Evolutionary conservation across 805 yeast genomes (phyloP).

Genomic region (Nakazawaea peltata): DNA sequence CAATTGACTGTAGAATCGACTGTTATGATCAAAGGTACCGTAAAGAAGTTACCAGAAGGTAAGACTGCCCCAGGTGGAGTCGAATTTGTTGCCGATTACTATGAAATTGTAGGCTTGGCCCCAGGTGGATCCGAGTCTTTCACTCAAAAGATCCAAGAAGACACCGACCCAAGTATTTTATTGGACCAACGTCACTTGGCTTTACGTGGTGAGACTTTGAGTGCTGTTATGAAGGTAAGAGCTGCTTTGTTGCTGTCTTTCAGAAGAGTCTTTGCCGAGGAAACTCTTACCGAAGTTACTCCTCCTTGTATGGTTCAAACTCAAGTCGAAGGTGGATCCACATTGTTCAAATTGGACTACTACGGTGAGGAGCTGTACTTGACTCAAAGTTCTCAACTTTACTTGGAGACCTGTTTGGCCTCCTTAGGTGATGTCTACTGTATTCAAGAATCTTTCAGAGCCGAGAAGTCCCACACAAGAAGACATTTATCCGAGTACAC

Average conservation of each 20-base stretch:
- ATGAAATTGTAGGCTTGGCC: conserved; percentile 84
- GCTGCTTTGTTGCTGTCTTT: conserved; percentile 67
- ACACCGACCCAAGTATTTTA: conserved; percentile 86
- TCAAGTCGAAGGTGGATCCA: conserved; percentile 99
- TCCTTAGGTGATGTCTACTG: conserved; percentile 96
- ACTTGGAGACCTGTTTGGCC: conserved; percentile 93
- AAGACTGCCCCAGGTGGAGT: conserved; percentile 97
- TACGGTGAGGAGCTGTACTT: conserved; percentile 95
- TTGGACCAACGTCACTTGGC: conserved; percentile 93
- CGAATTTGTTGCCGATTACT: conserved; percentile 86
- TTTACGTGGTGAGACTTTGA: conserved; percentile 91
- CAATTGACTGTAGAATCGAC: conserved; percentile 87
- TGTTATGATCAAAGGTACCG: conserved; percentile 69
- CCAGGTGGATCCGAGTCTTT: conserved; percentile 95
- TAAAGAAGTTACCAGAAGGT: conserved; percentile 87
- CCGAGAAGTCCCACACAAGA: conserved; percentile 97
- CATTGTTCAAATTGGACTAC: conserved; percentile 86
- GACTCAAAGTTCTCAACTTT: conserved; percentile 95
- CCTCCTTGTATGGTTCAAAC: conserved; percentile 99
- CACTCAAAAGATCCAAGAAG: conserved; percentile 90
- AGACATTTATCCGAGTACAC: conserved; percentile 97
- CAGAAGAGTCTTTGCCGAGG: conserved; percentile 71
- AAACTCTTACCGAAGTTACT: conserved; percentile 80
- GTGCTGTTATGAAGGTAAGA: conserved; percentile 92
- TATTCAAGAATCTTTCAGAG: conserved; percentile 97